Conservation (phyloP, 78 protist genomes). For the Pigoraptor vietnamica region DNA sequence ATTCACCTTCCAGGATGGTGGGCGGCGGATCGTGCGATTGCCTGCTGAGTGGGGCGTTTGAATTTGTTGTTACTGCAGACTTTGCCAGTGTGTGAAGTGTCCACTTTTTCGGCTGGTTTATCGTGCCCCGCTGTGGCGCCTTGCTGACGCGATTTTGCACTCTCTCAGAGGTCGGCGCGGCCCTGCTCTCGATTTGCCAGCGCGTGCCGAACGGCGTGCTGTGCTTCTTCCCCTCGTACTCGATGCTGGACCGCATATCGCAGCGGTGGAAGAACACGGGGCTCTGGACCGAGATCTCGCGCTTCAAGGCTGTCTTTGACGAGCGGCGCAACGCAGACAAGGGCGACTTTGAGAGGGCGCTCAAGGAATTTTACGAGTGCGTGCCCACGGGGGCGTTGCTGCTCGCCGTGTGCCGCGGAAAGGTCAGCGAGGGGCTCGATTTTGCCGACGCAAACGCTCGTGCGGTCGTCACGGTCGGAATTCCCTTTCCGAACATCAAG, state of each 20-base stretch:
- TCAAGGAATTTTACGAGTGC: background rate
- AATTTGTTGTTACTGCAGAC: too few species aligned
- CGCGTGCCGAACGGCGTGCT: conserved; percentile 33
- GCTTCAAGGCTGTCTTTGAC: background rate
- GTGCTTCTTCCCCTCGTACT: conserved; percentile 43
- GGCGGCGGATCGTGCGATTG: background rate
- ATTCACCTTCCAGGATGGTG: background rate
- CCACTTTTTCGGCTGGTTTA: too few species aligned
- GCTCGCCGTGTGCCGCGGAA: conserved; percentile 61
- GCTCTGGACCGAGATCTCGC: background rate
- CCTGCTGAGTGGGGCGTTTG: background rate
- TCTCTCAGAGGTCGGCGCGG: background rate
- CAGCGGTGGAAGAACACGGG: conserved; percentile 20
- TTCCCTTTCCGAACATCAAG: conserved; percentile 49
- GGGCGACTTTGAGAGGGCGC: background rate
- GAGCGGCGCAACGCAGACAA: background rate
- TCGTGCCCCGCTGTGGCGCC: too few species aligned
- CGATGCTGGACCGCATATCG: background rate
- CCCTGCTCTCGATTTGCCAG: background rate
- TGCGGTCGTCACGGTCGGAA: conserved; percentile 49
- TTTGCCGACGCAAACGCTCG: conserved; percentile 52
- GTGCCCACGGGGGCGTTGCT: conserved; percentile 32
- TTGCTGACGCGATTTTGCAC: too few species aligned
- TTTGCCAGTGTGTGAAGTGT: too few species aligned
- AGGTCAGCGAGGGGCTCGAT: conserved; percentile 49